Evolutionary conservation across 2,329 filamentous ascomycete genomes (phyloP), one percentile per base, ranked within the genome.

Genomic region (Trichophyton benhamiae): DNA sequence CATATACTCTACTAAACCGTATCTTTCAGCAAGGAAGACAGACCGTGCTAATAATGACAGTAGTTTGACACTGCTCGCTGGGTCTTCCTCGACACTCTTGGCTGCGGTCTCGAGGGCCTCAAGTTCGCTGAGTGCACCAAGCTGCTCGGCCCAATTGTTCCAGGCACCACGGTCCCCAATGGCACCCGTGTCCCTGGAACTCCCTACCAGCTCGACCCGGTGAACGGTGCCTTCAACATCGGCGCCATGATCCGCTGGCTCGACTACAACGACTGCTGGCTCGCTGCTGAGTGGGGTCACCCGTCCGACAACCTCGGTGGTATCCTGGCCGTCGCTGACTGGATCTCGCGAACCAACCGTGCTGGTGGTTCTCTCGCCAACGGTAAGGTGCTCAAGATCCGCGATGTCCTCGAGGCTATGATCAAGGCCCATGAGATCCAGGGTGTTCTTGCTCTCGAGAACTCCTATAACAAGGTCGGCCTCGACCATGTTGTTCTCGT

Each of bases 181-280:
- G 94, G 94, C 67, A 87, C 90, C 70, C 89, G 86, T 73, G 89
- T 99, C 52, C 89, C 89, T 46, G 94, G 94, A 66, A 97, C 94
- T 36, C 85, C 88, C 67, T 97, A 92, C 79, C 87, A 95, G 78
- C 86, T 99, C 68, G 94, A 97, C 75, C 94, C 94, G 44, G 86
- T 97, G 73, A 92, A 92, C 70, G 94, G 87, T 65, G 94, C 94
- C 66, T 97, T 99, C 84, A 97, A 97, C 82, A 97, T 99, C 70
- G 94, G 94, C 70, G 88, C 94, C 71, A 95, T 96, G 87, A 96
- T 99, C 79, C 84, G 94, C 73, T 99, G 94, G 94, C 84, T 99
- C 71, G 94, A 99, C 80, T 99, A 97, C 84, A 99, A 99, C 76
- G 94, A 99, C 83, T 97, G 94, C 84, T 99, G 92, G 94, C 82